Evolutionary conservation across 2,329 filamentous ascomycete species (phyloP), one percentile per base, ranked within the genome.

Genomic region (Diaporthe citriasiana): DNA sequence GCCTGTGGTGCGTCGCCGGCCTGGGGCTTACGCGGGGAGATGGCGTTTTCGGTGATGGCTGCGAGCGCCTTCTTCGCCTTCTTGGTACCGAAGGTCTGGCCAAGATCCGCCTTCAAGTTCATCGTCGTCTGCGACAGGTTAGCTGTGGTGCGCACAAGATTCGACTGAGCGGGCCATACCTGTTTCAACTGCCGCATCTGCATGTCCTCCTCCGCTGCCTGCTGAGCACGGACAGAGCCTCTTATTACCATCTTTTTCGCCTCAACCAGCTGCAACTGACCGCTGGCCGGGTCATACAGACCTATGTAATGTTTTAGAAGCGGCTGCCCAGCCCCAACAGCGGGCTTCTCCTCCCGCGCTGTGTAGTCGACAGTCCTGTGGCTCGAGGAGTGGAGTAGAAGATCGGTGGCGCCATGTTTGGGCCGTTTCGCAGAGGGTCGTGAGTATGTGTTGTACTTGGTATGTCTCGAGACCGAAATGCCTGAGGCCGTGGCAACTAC

Each of bases 41-140:
- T 94, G 25, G 93, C 93, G 79, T 95, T 95, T 78, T 93, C 88
- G 3, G 91, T 91, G 76, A 89, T 87, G 72, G 92, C 89, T 38
- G 88, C 87, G 77, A 97, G 91, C 1, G 91, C 93, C 84, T 95
- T 96, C 87, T 92, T 93, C 30, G 94, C 93, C 84, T 95, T 96
- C 85, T 94, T 95, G 35, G 94, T 96, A 81, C 94, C 94, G 79
- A 97, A 97, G 42, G 93, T 91, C 78, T 93, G 89, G 53, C 93
- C 93, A 17, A 97, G 90, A 2, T 92, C 90, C 78, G 91, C 92
- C 78, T 90, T 90, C 80, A 89, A 89, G 38, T 92, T 89, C 78
- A 88, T 84, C 79, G 88, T 89, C 57, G 85, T 89, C 90, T 92
- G 82, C 77, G 80, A 77, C 50, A 77, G 69, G 35, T 68, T 51